phyloP scores from a whole-genome alignment of 148 eudicot genomes.

The Pouteria glomerata region DNA sequence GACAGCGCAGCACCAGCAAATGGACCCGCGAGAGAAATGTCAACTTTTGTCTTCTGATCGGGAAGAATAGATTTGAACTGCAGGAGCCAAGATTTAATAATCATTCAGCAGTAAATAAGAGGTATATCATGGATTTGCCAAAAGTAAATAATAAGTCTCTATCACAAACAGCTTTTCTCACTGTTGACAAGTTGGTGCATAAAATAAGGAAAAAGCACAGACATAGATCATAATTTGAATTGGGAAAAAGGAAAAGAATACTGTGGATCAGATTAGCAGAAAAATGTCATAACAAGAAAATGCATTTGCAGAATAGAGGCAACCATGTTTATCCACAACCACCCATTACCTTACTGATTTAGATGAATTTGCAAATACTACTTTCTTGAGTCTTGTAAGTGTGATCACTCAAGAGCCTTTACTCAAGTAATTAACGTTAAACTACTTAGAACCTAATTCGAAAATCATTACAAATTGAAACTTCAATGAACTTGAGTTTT shows the following conservation, averaged over 20 bases:
- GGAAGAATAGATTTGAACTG: conserved; percentile 98
- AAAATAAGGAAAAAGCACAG: neutral
- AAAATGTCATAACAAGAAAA: neutral
- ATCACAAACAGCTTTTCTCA: neutral
- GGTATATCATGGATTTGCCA: neutral
- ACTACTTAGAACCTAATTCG: too few species aligned
- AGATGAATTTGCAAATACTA: too few species aligned
- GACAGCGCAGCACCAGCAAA: conserved; percentile 87
- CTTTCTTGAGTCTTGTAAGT: too few species aligned
- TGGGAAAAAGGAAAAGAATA: neutral
- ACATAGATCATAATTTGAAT: neutral
- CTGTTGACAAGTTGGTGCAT: neutral
- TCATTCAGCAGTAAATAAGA: conserved; percentile 1
- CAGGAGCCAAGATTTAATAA: conserved; percentile 21
- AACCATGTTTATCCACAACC: neutral
- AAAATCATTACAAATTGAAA: too few species aligned
- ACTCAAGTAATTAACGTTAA: too few species aligned
- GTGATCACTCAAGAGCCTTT: neutral
- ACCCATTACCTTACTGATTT: neutral
- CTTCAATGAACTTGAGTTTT: too few species aligned
- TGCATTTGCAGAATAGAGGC: neutral
- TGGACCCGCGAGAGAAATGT: conserved; percentile 93
- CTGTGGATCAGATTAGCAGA: neutral
- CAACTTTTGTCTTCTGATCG: conserved; percentile 80
- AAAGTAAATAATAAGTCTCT: neutral